Evolutionary conservation across 2,329 filamentous ascomycete species (phyloP).

Genomic region (Madurella fahalii): DNA sequence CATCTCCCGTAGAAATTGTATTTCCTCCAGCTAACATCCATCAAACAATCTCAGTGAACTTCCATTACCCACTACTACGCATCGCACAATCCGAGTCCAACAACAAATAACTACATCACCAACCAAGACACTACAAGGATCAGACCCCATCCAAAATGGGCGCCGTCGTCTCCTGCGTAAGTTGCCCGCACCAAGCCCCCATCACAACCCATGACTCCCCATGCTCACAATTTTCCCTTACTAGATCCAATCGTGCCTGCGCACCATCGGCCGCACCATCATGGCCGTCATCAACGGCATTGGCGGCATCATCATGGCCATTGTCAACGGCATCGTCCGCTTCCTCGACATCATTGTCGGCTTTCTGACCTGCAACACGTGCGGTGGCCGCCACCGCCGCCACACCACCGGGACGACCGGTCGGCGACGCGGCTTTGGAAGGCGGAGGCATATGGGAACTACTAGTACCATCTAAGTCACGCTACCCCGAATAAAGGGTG

Average conservation of each 20-base stretch:
- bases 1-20: too few relatives aligned
- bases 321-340: conserved; percentile 62
- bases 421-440: conserved; percentile 14
- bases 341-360: conserved; percentile 64
- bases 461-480: conserved; percentile 20
- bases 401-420: conserved; percentile 14
- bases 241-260: conserved; percentile 53
- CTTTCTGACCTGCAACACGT: conserved; percentile 57
- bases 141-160: conserved; percentile 58
- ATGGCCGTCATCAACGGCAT: conserved; percentile 67
- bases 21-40: too few relatives aligned
- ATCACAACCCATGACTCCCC: background rate
- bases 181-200: conserved; percentile 34
- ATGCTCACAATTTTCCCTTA: conserved; percentile 9
- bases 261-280: conserved; percentile 61
- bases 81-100: too few relatives aligned
- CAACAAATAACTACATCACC: background rate
- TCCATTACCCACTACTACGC: too few relatives aligned
- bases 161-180: conserved; percentile 78
- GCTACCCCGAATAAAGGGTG: too few relatives aligned
- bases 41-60: too few relatives aligned
- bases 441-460: conserved; percentile 19
- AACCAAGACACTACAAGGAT: conserved; percentile 4
- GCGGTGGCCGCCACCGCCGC: conserved; percentile 29
- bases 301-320: conserved; percentile 59